These are phyloP conservation scores for Pisolithus microcarpus DNA, from an alignment of 768 basidiomycete species.

Conservation along the genomic window DNA sequence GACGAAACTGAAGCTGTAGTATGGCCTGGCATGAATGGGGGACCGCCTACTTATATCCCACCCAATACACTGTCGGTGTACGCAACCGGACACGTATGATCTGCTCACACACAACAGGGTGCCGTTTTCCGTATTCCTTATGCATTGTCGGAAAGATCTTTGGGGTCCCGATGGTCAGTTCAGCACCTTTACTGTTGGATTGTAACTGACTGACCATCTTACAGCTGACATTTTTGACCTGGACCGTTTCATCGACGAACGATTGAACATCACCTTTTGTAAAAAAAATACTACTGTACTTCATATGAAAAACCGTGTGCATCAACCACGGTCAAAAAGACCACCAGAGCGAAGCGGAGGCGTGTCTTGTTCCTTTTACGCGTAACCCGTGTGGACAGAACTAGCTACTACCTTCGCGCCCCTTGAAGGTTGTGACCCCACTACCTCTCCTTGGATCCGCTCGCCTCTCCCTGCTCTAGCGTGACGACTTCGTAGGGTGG, in stretches of 20 bases:
- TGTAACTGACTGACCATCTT: background rate
- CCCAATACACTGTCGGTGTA: slow-evolving; percentile 22
- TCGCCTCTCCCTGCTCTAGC: too few relatives aligned
- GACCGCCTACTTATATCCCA: slow-evolving; percentile 27
- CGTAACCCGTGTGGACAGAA: too few relatives aligned
- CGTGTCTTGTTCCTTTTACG: too few relatives aligned
- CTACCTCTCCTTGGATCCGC: too few relatives aligned
- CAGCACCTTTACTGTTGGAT: background rate
- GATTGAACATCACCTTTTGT: too few relatives aligned
- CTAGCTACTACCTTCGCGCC: too few relatives aligned
- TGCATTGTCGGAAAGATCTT: slow-evolving; percentile 33
- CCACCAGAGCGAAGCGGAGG: too few relatives aligned
- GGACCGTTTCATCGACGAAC: slow-evolving; percentile 56
- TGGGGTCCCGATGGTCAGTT: slow-evolving; percentile 32
- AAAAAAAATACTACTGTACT: too few relatives aligned
- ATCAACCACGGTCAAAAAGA: too few relatives aligned
- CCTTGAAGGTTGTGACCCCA: too few relatives aligned
- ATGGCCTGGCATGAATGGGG: slow-evolving; percentile 17
- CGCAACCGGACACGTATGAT: background rate
- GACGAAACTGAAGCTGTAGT: slow-evolving; percentile 15
- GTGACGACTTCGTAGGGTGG: too few relatives aligned
- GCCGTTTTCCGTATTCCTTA: slow-evolving; percentile 21
- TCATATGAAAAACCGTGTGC: too few relatives aligned
- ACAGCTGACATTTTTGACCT: slow-evolving; percentile 46
- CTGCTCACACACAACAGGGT: slow-evolving; percentile 3